Percentiles rank a stretch among this genome's conserved stretches.
Evolutionary conservation across 2,329 filamentous ascomycete species (phyloP).

Genomic region (Chrysoporthe deuterocubensis): DNA sequence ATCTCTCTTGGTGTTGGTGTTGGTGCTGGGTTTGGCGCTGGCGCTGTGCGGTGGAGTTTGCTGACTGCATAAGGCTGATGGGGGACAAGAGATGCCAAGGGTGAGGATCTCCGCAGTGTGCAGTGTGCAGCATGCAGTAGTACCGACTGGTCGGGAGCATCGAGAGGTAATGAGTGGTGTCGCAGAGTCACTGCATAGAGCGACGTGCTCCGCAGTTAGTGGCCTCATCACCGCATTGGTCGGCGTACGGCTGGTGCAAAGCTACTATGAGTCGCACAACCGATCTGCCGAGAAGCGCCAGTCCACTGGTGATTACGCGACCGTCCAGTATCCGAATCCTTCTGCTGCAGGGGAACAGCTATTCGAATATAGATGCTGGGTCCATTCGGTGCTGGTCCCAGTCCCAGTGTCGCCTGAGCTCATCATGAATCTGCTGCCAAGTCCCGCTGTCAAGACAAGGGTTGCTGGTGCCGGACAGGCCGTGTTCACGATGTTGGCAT

Average conservation of each 20-base stretch:
- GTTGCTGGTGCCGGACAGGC: not conserved
- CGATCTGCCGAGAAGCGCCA: not conserved
- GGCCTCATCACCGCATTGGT: slow-evolving; percentile 10
- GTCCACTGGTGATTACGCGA: slow-evolving; percentile 3
- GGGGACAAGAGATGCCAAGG: not conserved
- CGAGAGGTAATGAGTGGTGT: slow-evolving; percentile 1
- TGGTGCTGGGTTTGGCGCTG: not conserved
- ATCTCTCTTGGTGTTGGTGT: not conserved
- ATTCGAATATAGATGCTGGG: not conserved
- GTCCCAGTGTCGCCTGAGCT: not conserved
- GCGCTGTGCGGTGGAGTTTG: not conserved
- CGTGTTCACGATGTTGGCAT: not conserved
- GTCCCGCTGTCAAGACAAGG: not conserved
- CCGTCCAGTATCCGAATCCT: not conserved
- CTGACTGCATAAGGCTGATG: slow-evolving; percentile 10
- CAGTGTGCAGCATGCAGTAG: slow-evolving; percentile 2
- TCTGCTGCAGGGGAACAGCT: not conserved
- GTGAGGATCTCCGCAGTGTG: slow-evolving; percentile 8
- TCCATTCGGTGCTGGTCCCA: no score
- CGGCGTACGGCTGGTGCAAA: slow-evolving; percentile 11
- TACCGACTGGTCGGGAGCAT: slow-evolving; percentile 6
- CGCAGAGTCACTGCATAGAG: not conserved
- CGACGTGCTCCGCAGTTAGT: not conserved
- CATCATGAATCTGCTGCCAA: not conserved
- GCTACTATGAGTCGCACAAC: not conserved